Conservation (phyloP, 2,329 filamentous ascomycete species). For the Diaporthe sp. region DNA sequence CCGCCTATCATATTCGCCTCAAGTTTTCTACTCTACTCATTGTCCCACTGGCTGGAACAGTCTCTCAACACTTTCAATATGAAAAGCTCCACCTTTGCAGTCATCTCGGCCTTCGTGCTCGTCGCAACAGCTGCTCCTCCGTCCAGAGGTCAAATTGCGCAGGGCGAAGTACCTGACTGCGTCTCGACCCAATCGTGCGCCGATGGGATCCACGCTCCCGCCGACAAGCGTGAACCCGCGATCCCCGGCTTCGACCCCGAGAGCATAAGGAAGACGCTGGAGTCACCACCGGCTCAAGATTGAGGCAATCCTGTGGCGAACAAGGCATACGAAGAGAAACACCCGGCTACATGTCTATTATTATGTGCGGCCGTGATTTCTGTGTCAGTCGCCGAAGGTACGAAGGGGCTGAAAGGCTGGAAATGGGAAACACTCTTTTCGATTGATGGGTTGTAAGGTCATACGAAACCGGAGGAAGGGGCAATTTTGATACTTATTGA, state of each 20-base stretch:
- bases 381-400: not conserved
- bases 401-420: not conserved
- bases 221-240: not conserved
- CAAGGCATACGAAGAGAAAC: no score
- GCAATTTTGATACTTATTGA: not conserved
- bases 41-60: not conserved
- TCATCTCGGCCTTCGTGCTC: not conserved
- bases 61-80: not conserved
- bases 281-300: not conserved
- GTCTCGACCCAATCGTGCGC: not conserved
- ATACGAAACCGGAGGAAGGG: not conserved
- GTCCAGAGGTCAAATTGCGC: not conserved
- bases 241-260: slow-evolving; percentile 6
- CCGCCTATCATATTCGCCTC: not conserved
- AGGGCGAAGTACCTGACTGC: not conserved
- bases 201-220: not conserved
- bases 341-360: no score
- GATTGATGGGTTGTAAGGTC: not conserved
- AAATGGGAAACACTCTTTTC: not conserved
- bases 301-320: not conserved
- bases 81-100: not conserved
- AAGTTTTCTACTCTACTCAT: not conserved
- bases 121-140: not conserved
- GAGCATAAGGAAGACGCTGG: not conserved
- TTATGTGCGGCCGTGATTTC: not conserved